These are phyloP conservation scores for Fusarium denticulatum DNA, from an alignment of 2,329 filamentous ascomycete genomes.

Conservation along the genomic window DNA sequence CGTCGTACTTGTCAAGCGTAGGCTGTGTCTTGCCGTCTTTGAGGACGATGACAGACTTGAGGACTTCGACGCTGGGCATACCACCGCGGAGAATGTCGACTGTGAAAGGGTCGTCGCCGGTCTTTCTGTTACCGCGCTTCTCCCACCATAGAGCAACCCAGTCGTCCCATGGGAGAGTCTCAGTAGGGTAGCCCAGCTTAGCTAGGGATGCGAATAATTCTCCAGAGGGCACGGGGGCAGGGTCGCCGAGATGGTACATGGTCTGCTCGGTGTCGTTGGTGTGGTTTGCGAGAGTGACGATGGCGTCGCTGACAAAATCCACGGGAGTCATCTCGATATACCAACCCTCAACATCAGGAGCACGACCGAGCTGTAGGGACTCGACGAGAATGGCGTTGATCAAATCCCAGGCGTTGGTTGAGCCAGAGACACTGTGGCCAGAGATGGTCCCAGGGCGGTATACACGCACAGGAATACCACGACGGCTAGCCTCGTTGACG, in stretches of 20 bases:
- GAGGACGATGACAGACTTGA: conserved; percentile 77
- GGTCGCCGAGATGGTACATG: conserved; percentile 79
- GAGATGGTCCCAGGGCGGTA: conserved; percentile 81
- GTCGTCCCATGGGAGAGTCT: conserved; percentile 73
- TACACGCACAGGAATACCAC: conserved; percentile 76
- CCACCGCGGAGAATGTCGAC: conserved; percentile 82
- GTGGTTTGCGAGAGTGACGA: conserved; percentile 75
- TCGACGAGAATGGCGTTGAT: conserved; percentile 81
- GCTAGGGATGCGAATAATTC: conserved; percentile 71
- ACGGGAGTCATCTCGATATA: conserved; percentile 86
- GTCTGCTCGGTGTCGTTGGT: conserved; percentile 68
- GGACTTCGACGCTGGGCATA: conserved; percentile 79
- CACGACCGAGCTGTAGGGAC: conserved; percentile 76
- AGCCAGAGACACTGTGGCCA: conserved; percentile 78
- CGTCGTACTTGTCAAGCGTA: conserved; percentile 59
- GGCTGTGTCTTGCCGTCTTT: conserved; percentile 75
- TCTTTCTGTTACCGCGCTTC: conserved; percentile 70
- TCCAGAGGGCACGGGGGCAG: conserved; percentile 73
- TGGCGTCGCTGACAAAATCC: conserved; percentile 80
- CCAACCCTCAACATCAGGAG: conserved; percentile 78
- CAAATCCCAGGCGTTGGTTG: conserved; percentile 82
- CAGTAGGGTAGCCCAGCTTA: conserved; percentile 76
- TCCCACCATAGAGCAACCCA: conserved; percentile 81
- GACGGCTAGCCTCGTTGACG: conserved; percentile 72
- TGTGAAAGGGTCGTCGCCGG: conserved; percentile 77